Percentiles rank a stretch among this genome's conserved stretches.
Evolutionary conservation across 805 yeast genomes (phyloP).

Genomic region (Naumovozyma baii): DNA sequence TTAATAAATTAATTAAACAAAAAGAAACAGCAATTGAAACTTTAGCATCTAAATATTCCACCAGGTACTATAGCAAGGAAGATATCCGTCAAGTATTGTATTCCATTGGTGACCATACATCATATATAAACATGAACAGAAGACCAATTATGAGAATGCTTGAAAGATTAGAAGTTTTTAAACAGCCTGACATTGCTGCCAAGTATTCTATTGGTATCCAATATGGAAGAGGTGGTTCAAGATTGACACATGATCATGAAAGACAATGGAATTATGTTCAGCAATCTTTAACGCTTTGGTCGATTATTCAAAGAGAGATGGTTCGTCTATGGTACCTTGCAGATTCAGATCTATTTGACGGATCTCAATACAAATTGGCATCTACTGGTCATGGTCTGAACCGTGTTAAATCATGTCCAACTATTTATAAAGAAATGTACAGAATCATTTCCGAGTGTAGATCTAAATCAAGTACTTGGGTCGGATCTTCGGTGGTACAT

Average conservation of each 20-base stretch:
- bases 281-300: slow-evolving; percentile 69
- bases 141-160: slow-evolving; percentile 58
- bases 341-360: slow-evolving; percentile 58
- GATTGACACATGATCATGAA: slow-evolving; percentile 63
- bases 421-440: slow-evolving; percentile 60
- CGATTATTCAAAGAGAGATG: slow-evolving; percentile 69
- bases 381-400: slow-evolving; percentile 79
- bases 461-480: slow-evolving; percentile 54
- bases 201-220: slow-evolving; percentile 50
- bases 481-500: slow-evolving; percentile 73
- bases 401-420: slow-evolving; percentile 66
- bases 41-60: slow-evolving; percentile 41
- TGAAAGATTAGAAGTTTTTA: slow-evolving; percentile 39
- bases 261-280: slow-evolving; percentile 67
- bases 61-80: slow-evolving; percentile 40
- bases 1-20: slow-evolving; percentile 49
- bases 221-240: slow-evolving; percentile 58
- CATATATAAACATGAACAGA: slow-evolving; percentile 60
- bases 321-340: slow-evolving; percentile 68
- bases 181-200: slow-evolving; percentile 33
- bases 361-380: slow-evolving; percentile 43
- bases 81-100: slow-evolving; percentile 63
- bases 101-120: slow-evolving; percentile 71
- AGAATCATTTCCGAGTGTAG: slow-evolving; percentile 58
- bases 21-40: slow-evolving; percentile 64